Conservation (phyloP, 305 asterid species). For the Fraxinus baroniana region DNA sequence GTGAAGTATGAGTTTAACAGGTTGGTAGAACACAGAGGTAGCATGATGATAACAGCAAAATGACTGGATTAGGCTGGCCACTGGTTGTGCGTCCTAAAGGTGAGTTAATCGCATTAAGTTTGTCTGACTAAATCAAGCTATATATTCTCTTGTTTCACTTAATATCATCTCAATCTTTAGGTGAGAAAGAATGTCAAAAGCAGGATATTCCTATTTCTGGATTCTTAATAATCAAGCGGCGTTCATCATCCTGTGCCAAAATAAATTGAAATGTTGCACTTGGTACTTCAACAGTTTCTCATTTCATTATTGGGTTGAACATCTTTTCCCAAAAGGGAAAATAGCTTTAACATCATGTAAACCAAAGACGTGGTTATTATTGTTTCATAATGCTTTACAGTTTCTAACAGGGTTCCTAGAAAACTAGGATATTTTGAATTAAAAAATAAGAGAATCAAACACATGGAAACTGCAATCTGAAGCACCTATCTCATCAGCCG, state of each 20-base stretch:
- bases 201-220: not conserved
- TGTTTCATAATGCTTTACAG: conserved; percentile 1
- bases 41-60: not conserved
- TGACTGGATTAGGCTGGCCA: not conserved
- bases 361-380: not conserved
- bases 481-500: not conserved
- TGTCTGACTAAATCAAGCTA: not conserved
- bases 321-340: conserved; percentile 1
- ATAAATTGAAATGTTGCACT: not conserved
- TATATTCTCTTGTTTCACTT: not conserved
- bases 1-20: not conserved
- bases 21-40: not conserved
- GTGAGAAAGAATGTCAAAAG: not conserved
- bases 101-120: not conserved
- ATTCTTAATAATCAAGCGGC: not conserved
- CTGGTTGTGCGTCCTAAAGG: not conserved
- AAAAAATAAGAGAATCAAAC: conserved; percentile 12
- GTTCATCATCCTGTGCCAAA: not conserved
- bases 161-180: not conserved
- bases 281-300: not conserved
- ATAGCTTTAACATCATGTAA: not conserved
- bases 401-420: not conserved
- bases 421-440: not conserved
- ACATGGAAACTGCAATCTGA: conserved; percentile 9
- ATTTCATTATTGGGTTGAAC: conserved; percentile 8